Evolutionary conservation across 306 rosid genomes (phyloP).

Genomic region (Rosa multiflora): DNA sequence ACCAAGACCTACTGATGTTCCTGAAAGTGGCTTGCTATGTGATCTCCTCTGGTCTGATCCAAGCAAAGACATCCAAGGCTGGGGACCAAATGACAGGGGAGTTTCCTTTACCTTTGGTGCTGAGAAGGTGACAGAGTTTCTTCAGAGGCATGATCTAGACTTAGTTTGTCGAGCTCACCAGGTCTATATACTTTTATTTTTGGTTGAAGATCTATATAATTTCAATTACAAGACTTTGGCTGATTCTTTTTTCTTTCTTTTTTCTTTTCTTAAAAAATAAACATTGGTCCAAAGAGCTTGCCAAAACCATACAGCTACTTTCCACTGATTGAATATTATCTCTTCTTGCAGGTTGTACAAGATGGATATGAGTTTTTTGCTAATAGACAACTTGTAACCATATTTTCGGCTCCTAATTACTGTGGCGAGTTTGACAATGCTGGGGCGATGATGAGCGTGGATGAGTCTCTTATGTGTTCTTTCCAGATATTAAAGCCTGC

Average conservation of each 20-base stretch:
- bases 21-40: constrained; percentile 73
- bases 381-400: constrained; percentile 68
- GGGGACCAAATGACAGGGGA: constrained; percentile 83
- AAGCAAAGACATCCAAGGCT: constrained; percentile 50
- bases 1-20: constrained; percentile 66
- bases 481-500: constrained; percentile 70
- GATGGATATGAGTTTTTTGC: constrained; percentile 96
- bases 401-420: constrained; percentile 90
- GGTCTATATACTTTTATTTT: constrained; percentile 33
- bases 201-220: not conserved
- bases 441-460: constrained; percentile 86
- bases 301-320: constrained; percentile 14
- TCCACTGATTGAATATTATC: constrained; percentile 12
- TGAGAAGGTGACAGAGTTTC: constrained; percentile 62
- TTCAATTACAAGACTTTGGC: not conserved
- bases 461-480: constrained; percentile 72
- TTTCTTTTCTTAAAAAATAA: not conserved
- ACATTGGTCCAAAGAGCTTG: not conserved
- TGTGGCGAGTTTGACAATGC: constrained; percentile 95
- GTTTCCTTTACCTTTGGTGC: constrained; percentile 81
- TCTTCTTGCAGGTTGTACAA: constrained; percentile 70
- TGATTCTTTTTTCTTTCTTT: not conserved
- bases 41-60: constrained; percentile 97
- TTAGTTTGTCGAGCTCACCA: constrained; percentile 89
- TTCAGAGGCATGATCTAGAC: constrained; percentile 67